These are phyloP conservation scores for Irpex lacteus DNA, from an alignment of 1,284 basidiomycete genomes.

Conservation along the genomic window DNA sequence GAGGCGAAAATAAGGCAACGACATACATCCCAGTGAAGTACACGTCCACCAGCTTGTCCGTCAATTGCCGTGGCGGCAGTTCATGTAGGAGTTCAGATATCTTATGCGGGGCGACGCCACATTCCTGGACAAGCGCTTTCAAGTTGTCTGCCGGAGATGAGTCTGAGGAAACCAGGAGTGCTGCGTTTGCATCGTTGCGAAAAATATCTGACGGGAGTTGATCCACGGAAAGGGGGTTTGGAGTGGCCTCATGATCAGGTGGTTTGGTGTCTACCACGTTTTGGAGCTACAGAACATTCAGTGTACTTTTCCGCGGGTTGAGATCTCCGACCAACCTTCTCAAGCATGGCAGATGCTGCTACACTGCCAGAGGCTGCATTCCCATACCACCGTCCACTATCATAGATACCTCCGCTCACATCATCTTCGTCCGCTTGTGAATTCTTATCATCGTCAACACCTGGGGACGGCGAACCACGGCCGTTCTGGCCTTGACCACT, in stretches of 20 bases:
- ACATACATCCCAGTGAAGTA: constrained; percentile 72
- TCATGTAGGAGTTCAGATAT: constrained; percentile 87
- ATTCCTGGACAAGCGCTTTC: constrained; percentile 83
- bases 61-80: constrained; percentile 73
- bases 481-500: constrained; percentile 31
- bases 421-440: constrained; percentile 74
- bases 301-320: background rate
- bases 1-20: constrained; percentile 5
- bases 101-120: constrained; percentile 86
- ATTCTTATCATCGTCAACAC: constrained; percentile 57
- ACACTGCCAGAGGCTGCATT: constrained; percentile 76
- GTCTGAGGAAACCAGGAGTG: constrained; percentile 42
- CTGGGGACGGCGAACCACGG: constrained; percentile 44
- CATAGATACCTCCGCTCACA: constrained; percentile 69
- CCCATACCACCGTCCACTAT: constrained; percentile 83
- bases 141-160: constrained; percentile 75
- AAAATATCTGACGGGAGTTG: constrained; percentile 21
- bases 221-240: constrained; percentile 16
- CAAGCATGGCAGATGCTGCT: constrained; percentile 71
- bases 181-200: constrained; percentile 21
- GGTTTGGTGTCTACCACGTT: constrained; percentile 44
- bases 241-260: constrained; percentile 13
- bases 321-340: constrained; percentile 53
- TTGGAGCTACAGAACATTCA: constrained; percentile 45
- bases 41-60: constrained; percentile 74